These are phyloP conservation scores for Alternaria brassicae DNA, from an alignment of 2,329 filamentous ascomycete genomes.

Conservation along the genomic window DNA sequence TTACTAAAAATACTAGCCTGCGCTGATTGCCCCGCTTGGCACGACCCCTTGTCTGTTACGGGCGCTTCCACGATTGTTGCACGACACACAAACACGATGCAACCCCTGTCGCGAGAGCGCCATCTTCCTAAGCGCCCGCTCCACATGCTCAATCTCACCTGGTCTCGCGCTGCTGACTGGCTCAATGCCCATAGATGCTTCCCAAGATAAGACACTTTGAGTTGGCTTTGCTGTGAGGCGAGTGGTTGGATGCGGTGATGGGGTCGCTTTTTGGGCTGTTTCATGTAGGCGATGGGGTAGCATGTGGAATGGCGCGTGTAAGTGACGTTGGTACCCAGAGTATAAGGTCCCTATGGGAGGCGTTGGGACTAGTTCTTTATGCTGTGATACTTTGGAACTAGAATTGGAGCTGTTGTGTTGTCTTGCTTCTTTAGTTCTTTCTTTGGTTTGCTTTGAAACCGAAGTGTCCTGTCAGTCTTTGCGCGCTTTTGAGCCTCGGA, in stretches of 20 bases:
- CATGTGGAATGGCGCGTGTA: not conserved
- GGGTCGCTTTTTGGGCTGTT: conserved; percentile 8
- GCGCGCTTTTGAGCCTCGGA: conserved; percentile 1
- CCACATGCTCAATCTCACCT: conserved; percentile 1
- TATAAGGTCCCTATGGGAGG: conserved; percentile 1
- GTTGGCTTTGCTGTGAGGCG: not conserved
- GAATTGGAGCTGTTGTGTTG: not conserved
- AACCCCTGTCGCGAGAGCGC: conserved; percentile 1
- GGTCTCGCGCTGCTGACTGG: conserved; percentile 6
- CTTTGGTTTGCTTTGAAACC: not conserved
- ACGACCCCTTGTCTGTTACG: not conserved
- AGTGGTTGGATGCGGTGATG: not conserved
- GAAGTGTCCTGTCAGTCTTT: not conserved
- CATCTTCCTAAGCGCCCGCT: conserved; percentile 4
- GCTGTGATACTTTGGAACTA: not conserved
- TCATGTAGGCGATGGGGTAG: not conserved
- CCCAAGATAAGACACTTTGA: conserved; percentile 6
- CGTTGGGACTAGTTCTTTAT: conserved; percentile 1
- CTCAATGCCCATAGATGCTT: not conserved
- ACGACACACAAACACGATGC: not conserved
- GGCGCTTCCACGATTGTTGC: conserved; percentile 1
- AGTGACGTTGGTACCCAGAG: conserved; percentile 3
- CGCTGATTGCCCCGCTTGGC: conserved; percentile 9
- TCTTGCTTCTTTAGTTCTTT: not conserved
- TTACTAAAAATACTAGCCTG: not conserved